These are phyloP conservation scores for Linnemannia elongata DNA, from an alignment of 192 early-diverging fungal genomes.

Conservation along the genomic window DNA sequence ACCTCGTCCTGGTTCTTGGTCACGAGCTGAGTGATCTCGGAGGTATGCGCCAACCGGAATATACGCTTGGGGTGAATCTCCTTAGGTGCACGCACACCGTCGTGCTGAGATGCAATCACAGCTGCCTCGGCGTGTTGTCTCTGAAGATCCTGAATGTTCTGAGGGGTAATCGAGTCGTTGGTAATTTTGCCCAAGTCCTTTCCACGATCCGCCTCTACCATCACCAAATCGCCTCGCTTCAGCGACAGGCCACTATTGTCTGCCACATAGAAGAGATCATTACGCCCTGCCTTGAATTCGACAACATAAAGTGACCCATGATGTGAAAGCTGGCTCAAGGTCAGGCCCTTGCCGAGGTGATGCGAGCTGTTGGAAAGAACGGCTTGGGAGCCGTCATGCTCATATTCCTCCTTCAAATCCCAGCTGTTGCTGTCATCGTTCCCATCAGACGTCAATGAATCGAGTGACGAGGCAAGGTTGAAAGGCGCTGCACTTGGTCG, in stretches of 20 bases:
- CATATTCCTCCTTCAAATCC: constrained; percentile 37
- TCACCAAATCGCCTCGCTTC: constrained; percentile 80
- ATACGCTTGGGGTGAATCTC: constrained; percentile 95
- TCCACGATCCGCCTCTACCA: constrained; percentile 92
- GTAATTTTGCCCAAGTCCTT: constrained; percentile 92
- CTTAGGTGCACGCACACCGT: constrained; percentile 66
- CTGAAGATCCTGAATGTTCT: constrained; percentile 63
- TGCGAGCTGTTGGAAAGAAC: constrained; percentile 30
- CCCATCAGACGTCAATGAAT: constrained; percentile 43
- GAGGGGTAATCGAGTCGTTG: constrained; percentile 73
- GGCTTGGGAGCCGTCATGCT: constrained; percentile 56
- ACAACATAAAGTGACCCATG: constrained; percentile 81
- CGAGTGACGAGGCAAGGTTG: constrained; percentile 45
- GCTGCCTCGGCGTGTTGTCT: constrained; percentile 59
- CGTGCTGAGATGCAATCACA: constrained; percentile 61
- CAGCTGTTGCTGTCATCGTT: constrained; percentile 21
- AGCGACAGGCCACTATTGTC: constrained; percentile 62
- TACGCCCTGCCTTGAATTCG: constrained; percentile 91
- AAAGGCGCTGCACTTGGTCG: constrained; percentile 33
- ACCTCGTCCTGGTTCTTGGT: constrained; percentile 91
- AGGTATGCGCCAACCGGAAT: constrained; percentile 82
- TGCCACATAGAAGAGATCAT: constrained; percentile 83
- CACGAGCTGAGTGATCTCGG: constrained; percentile 85
- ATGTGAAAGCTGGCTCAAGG: constrained; percentile 59
- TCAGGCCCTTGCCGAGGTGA: constrained; percentile 63